Evolutionary conservation across 148 eudicot genomes (phyloP).

Genomic region (Vaccinium darrowii): DNA sequence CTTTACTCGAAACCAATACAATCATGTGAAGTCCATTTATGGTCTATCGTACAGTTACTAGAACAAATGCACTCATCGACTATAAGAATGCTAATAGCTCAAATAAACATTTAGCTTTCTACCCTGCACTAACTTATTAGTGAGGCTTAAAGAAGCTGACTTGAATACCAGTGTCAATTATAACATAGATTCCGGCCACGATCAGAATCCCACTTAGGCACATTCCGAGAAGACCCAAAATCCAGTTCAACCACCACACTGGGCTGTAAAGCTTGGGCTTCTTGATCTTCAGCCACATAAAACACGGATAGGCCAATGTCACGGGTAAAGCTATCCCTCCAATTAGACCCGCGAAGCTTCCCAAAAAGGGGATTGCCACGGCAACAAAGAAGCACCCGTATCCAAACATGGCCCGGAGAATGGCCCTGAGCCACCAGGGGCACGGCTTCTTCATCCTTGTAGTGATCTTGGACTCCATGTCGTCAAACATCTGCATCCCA

Average conservation of each 20-base stretch:
- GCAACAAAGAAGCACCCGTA: conserved; percentile 63
- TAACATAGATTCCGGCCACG: conserved; percentile 65
- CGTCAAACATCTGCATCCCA: conserved; percentile 81
- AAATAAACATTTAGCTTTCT: neutral
- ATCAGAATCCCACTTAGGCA: conserved; percentile 49
- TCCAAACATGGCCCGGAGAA: conserved; percentile 55
- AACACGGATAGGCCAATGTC: conserved; percentile 83
- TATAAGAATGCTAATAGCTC: neutral
- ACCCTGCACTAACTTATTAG: conserved; percentile 21
- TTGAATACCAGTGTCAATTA: conserved; percentile 66
- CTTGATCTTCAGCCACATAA: conserved; percentile 73
- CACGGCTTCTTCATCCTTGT: conserved; percentile 58
- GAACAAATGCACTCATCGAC: neutral
- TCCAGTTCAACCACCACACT: conserved; percentile 76
- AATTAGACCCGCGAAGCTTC: conserved; percentile 67
- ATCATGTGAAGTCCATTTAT: neutral
- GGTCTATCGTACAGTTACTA: neutral
- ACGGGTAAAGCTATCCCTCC: conserved; percentile 73
- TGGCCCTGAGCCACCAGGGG: conserved; percentile 65
- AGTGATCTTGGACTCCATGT: conserved; percentile 65
- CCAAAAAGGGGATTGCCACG: conserved; percentile 75
- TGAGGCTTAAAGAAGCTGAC: conserved; percentile 75
- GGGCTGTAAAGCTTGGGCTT: conserved; percentile 56
- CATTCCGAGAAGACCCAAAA: conserved; percentile 61
- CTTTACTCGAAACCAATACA: neutral